Evolutionary conservation across 2,329 filamentous ascomycete species (phyloP).

Genomic region (Trichoderma semiorbis): DNA sequence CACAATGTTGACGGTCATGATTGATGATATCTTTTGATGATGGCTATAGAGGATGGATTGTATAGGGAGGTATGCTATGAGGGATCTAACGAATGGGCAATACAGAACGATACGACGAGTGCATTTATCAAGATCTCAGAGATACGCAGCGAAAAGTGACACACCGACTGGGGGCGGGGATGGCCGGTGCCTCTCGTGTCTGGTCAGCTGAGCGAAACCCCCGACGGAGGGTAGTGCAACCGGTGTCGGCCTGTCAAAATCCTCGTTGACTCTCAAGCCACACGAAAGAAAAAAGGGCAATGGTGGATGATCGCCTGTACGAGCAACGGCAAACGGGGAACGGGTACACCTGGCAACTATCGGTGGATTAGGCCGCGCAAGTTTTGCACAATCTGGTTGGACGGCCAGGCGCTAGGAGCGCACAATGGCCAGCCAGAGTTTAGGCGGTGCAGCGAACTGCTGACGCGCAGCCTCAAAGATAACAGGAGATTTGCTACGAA

Average conservation of each 20-base stretch:
- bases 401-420: conserved; percentile 23
- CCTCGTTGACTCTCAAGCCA: conserved; percentile 5
- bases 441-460: conserved; percentile 14
- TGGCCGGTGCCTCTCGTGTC: conserved; percentile 21
- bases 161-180: conserved; percentile 29
- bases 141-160: conserved; percentile 23
- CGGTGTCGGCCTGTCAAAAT: conserved; percentile 21
- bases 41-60: background rate
- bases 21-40: conserved; percentile 23
- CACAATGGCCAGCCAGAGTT: conserved; percentile 6
- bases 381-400: conserved; percentile 28
- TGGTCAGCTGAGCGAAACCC: conserved; percentile 22
- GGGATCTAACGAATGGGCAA: background rate
- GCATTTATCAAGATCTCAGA: background rate
- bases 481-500: background rate
- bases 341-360: conserved; percentile 24
- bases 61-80: conserved; percentile 9
- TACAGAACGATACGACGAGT: background rate
- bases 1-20: conserved; percentile 36
- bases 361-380: conserved; percentile 26
- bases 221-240: conserved; percentile 9
- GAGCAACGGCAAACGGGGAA: background rate
- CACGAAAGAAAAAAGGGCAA: background rate
- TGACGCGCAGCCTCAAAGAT: background rate
- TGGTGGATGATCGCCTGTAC: conserved; percentile 17